These are phyloP conservation scores for Xerocomus nothofagi DNA, from an alignment of 1,284 basidiomycete species.

Conservation along the genomic window DNA sequence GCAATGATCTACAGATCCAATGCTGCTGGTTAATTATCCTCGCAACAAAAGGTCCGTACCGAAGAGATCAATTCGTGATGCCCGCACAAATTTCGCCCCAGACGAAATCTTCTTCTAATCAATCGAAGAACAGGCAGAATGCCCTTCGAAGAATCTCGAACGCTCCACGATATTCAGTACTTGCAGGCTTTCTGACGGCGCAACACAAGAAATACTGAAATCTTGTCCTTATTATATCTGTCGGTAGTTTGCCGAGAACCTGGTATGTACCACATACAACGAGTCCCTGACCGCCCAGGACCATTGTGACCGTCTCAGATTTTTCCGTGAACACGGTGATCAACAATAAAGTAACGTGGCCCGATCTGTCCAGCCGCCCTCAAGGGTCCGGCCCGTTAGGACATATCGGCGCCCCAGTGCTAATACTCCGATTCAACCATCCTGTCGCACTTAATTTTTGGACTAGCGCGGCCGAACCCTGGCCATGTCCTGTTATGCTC, in stretches of 20 bases:
- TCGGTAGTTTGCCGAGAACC: too few relatives aligned
- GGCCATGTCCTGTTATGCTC: too few relatives aligned
- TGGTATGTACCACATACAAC: too few relatives aligned
- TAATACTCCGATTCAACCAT: constrained; percentile 5
- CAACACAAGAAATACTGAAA: neutral
- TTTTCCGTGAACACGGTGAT: neutral
- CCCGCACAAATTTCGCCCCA: constrained; percentile 9
- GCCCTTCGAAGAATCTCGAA: neutral
- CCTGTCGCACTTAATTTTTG: neutral
- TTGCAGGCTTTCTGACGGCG: neutral
- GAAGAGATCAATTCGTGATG: neutral
- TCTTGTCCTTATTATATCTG: neutral
- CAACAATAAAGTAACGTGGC: neutral
- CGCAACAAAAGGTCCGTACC: neutral
- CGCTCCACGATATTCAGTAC: neutral
- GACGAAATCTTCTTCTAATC: neutral
- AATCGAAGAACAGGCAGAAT: neutral
- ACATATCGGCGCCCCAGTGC: constrained; percentile 4
- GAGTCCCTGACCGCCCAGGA: too few relatives aligned
- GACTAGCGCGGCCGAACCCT: too few relatives aligned
- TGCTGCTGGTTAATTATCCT: too few relatives aligned
- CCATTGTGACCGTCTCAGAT: too few relatives aligned
- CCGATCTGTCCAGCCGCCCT: neutral
- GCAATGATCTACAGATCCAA: too few relatives aligned
- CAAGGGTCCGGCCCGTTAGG: neutral